Percentiles rank a stretch among this genome's conserved stretches.
These are phyloP conservation scores for Glutinoglossum americanum DNA, from an alignment of 495 filamentous ascomycete species.

Conservation along the genomic window DNA sequence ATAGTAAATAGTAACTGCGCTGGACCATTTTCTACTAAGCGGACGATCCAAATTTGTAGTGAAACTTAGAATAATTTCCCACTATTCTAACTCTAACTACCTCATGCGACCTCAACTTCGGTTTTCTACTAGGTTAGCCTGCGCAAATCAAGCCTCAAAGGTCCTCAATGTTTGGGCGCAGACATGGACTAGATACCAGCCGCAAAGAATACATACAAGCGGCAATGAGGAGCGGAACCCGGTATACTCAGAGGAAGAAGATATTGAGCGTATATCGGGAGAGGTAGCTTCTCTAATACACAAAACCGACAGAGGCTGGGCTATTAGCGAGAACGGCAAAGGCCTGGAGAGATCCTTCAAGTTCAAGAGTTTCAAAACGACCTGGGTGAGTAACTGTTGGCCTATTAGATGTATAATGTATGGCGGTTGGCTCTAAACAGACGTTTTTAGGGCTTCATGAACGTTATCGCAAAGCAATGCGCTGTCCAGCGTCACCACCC, in stretches of 20 bases:
- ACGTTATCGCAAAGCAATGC: slow-evolving; percentile 31
- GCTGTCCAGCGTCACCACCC: slow-evolving; percentile 36
- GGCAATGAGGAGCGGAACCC: neutral
- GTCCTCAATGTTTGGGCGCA: neutral
- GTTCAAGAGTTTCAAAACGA: slow-evolving; percentile 39
- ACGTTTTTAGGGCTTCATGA: slow-evolving; percentile 33
- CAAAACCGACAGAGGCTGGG: slow-evolving; percentile 17
- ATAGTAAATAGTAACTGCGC: no score
- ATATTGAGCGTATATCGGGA: neutral
- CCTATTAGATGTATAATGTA: neutral
- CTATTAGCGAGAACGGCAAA: slow-evolving; percentile 24
- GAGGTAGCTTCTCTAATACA: neutral
- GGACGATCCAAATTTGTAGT: no score
- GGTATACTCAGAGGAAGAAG: neutral
- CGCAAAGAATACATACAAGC: neutral
- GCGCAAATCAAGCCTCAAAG: neutral
- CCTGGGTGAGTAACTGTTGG: slow-evolving; percentile 27
- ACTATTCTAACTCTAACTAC: neutral
- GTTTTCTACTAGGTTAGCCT: neutral
- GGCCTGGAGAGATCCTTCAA: slow-evolving; percentile 34
- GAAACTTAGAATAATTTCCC: no score
- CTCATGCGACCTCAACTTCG: neutral
- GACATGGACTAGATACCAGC: neutral
- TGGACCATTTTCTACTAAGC: no score
- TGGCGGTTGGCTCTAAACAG: neutral